Evolutionary conservation across 768 basidiomycete species (phyloP), one percentile per base, ranked within the genome.

Genomic region (Suillus subaureus): DNA sequence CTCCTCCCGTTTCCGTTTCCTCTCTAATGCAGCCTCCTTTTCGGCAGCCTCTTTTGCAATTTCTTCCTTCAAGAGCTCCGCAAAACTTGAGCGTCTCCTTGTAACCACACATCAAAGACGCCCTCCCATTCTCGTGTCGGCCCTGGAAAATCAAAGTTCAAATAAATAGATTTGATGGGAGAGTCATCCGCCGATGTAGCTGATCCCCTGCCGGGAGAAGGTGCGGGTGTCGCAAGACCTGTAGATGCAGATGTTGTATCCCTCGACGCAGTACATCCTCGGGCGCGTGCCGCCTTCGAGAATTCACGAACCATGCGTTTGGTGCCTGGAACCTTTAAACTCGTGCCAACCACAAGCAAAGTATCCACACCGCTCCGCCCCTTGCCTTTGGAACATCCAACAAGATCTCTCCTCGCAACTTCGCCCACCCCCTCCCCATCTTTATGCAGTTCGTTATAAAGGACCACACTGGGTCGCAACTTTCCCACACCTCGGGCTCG

Each of bases 281-380:
- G 83, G 9, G 85, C 82, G 52, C 83, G 85, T 28, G 93, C 87
- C 23, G 91, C 89, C 77, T 92, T 93, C 31, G 90, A 85, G 76
- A 92, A 93, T 76, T 96, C 94, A 64, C 92, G 86, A 28, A 96
- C 93, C 79, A 97, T 93, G 69, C 92, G 83, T 77, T 95, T 96
- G 55, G 95, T 96, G 23, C 96, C 96, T 11, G 93, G 94, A 18
- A 97, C 91, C 68, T 89, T 84, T 65, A 97, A 78, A 75, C 91
- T 94, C 64, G 95, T 97, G 52, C 96, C 96, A 21, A 93, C 95
- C 16, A 97, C 95, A 61, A 97, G 78, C 43, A 97, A 79, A 54
- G 95, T 75, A 78, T 97, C 96, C 9, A 94, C 92, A 5, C 90
- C 87, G 55, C 85, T 85, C 66, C 88, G 81, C 3, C 88, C 88